phyloP scores from a whole-genome alignment of 2,329 filamentous ascomycete species.

The Lasiodiplodia sp. region DNA sequence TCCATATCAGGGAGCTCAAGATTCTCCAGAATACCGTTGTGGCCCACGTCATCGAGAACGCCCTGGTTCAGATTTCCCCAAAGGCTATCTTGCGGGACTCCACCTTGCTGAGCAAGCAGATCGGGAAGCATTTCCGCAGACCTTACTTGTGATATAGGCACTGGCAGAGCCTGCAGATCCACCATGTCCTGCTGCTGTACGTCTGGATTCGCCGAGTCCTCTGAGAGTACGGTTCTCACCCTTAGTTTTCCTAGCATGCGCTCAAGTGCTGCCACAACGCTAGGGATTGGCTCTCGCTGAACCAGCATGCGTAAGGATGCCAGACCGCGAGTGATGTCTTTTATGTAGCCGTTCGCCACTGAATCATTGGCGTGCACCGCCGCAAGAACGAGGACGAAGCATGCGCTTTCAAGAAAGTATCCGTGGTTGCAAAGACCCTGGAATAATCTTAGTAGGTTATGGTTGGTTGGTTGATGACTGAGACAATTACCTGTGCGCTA shows the following conservation, averaged over 20 bases:
- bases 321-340: neutral
- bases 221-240: neutral
- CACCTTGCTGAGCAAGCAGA: neutral
- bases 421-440: conserved; percentile 18
- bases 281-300: conserved; percentile 19
- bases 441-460: neutral
- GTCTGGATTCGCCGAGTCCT: neutral
- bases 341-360: neutral
- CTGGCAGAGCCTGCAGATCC: neutral
- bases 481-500: neutral
- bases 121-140: neutral
- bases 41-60: neutral
- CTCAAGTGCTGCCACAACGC: conserved; percentile 6
- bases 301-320: neutral
- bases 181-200: neutral
- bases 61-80: neutral
- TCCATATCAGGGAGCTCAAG: conserved; percentile 1
- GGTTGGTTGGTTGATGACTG: too few relatives aligned
- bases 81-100: neutral
- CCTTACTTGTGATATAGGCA: neutral
- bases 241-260: neutral
- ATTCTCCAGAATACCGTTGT: neutral
- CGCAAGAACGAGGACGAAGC: conserved; percentile 9
- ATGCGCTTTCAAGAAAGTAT: conserved; percentile 17
- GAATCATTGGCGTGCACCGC: neutral